Conservation (phyloP, 305 asterid species). For the Petunia hybrid region DNA sequence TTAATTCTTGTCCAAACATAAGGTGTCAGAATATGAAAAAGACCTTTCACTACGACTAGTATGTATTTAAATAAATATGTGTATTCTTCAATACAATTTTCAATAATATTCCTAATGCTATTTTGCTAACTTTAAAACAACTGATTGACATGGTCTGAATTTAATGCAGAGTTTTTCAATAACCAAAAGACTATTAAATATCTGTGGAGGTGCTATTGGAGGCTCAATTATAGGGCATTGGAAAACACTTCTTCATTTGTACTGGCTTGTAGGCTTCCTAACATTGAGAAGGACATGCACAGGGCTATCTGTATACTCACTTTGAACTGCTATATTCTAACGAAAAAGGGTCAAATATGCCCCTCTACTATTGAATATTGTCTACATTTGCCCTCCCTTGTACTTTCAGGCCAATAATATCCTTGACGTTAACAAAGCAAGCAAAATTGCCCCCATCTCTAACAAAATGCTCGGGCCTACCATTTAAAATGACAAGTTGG, state of each 20-base stretch:
- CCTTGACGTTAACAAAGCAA: too few relatives aligned
- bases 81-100: conserved; percentile 14
- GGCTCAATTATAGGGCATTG: conserved; percentile 76
- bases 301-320: conserved; percentile 25
- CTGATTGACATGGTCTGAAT: conserved; percentile 24
- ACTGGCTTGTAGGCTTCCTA: conserved; percentile 72
- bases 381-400: too few relatives aligned
- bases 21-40: conserved; percentile 12
- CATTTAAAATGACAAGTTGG: too few relatives aligned
- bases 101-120: not conserved
- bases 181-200: conserved; percentile 73
- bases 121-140: conserved; percentile 12
- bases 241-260: conserved; percentile 70
- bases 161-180: conserved; percentile 78
- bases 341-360: too few relatives aligned
- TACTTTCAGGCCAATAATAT: too few relatives aligned
- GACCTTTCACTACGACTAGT: not conserved
- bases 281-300: conserved; percentile 1
- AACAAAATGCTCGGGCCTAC: too few relatives aligned
- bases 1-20: conserved; percentile 18
- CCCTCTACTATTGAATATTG: too few relatives aligned
- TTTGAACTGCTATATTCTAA: conserved; percentile 37
- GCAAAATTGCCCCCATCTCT: too few relatives aligned
- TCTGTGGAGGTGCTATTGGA: conserved; percentile 60
- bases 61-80: conserved; percentile 32